These are phyloP conservation scores for Purpureocillium lavendulum DNA, from an alignment of 2,329 filamentous ascomycete species.

Conservation along the genomic window DNA sequence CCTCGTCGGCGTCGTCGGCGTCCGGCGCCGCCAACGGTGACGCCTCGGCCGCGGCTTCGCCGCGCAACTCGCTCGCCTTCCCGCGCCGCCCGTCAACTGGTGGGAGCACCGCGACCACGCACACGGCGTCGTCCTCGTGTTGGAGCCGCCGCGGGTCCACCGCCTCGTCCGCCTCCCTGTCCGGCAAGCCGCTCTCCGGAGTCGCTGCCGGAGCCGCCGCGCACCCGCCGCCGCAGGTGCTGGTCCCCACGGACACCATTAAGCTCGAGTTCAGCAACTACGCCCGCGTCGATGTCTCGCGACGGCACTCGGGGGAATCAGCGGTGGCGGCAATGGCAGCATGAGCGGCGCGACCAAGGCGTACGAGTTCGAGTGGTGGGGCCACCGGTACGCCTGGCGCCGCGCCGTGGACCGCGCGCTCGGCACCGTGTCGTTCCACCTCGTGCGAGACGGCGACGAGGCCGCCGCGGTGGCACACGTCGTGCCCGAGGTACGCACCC, in stretches of 20 bases:
- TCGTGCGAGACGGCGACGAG: constrained; percentile 54
- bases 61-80: constrained; percentile 13
- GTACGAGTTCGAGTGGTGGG: constrained; percentile 95
- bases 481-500: constrained; percentile 68
- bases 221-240: constrained; percentile 19
- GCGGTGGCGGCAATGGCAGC: too few relatives aligned
- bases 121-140: constrained; percentile 7
- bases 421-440: constrained; percentile 65
- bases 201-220: constrained; percentile 6
- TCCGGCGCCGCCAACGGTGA: neutral
- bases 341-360: constrained; percentile 47
- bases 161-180: constrained; percentile 30
- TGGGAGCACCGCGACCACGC: constrained; percentile 9
- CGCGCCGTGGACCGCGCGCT: constrained; percentile 65
- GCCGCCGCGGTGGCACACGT: constrained; percentile 68
- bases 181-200: constrained; percentile 15
- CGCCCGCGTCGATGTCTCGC: constrained; percentile 76
- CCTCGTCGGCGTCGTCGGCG: constrained; percentile 6
- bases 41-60: constrained; percentile 1
- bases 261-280: constrained; percentile 97
- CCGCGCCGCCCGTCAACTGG: constrained; percentile 8
- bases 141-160: constrained; percentile 1
- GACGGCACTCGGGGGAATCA: constrained; percentile 34
- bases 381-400: constrained; percentile 75
- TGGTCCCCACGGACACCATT: constrained; percentile 63